Percentiles rank a stretch among this genome's conserved stretches.
These are phyloP conservation scores for Aspergillus amoenus DNA, from an alignment of 2,329 filamentous ascomycete species.

Conservation along the genomic window DNA sequence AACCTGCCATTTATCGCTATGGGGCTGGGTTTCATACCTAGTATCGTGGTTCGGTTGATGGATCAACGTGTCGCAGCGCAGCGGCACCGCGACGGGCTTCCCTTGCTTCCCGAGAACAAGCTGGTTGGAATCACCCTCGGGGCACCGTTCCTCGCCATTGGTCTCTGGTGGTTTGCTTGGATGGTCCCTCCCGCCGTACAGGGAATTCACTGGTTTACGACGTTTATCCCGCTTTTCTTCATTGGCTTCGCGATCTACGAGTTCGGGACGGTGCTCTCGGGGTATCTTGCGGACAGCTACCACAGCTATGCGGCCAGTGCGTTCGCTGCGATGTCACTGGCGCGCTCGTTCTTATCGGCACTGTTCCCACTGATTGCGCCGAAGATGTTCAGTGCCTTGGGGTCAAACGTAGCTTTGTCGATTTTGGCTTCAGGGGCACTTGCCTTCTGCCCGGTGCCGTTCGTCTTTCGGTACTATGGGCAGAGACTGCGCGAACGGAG, in stretches of 20 bases:
- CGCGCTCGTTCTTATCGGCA: constrained; percentile 41
- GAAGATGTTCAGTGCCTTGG: constrained; percentile 42
- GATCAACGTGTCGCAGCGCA: constrained; percentile 34
- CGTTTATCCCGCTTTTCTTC: constrained; percentile 42
- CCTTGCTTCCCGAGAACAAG: constrained; percentile 48
- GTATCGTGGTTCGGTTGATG: constrained; percentile 44
- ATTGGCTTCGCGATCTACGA: constrained; percentile 52
- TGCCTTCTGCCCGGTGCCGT: constrained; percentile 39
- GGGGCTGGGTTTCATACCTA: constrained; percentile 41
- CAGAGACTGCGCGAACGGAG: constrained; percentile 37
- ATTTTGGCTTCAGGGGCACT: constrained; percentile 45
- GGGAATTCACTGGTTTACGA: constrained; percentile 40
- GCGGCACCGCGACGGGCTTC: constrained; percentile 17
- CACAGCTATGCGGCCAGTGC: constrained; percentile 46
- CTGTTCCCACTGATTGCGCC: constrained; percentile 42
- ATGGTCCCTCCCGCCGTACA: constrained; percentile 45
- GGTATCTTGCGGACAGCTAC: constrained; percentile 49
- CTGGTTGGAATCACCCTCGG: constrained; percentile 48
- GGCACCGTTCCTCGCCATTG: constrained; percentile 45
- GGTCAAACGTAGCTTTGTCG: constrained; percentile 41
- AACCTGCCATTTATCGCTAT: constrained; percentile 45
- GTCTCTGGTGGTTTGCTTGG: constrained; percentile 50
- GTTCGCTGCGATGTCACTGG: constrained; percentile 43
- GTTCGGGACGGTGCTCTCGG: constrained; percentile 42
- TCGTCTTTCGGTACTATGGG: constrained; percentile 40